A percentile compares a stretch with the other conserved stretches of the same genome.
These are phyloP conservation scores for Neurospora terricola DNA, from an alignment of 495 filamentous ascomycete genomes.

Conservation along the genomic window DNA sequence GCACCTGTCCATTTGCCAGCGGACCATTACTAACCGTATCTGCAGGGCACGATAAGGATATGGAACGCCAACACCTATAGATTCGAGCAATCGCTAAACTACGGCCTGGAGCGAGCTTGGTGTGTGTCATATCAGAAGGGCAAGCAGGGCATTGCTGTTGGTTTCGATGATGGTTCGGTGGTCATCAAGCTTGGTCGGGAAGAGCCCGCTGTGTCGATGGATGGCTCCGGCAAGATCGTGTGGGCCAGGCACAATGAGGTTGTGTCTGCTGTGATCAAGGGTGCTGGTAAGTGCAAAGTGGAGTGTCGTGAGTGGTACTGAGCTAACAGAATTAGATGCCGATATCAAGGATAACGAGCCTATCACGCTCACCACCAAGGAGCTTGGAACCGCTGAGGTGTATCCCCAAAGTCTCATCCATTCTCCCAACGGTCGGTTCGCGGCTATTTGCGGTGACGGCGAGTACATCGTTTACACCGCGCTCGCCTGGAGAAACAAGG, in stretches of 20 bases:
- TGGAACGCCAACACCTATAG: conserved; percentile 98
- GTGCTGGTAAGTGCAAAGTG: conserved; percentile 43
- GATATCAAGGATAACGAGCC: conserved; percentile 80
- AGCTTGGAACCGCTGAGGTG: conserved; percentile 89
- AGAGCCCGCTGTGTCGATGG: conserved; percentile 97
- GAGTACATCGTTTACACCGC: conserved; percentile 99
- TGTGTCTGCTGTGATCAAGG: conserved; percentile 89
- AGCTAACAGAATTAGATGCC: conserved; percentile 40
- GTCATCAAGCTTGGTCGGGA: conserved; percentile 96
- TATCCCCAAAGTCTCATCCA: conserved; percentile 92
- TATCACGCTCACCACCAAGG: conserved; percentile 80
- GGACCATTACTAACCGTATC: background rate
- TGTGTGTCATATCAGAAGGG: conserved; percentile 92
- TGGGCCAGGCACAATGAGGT: conserved; percentile 78
- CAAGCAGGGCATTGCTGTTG: conserved; percentile 86
- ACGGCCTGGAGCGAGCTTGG: conserved; percentile 93
- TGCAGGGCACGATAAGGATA: conserved; percentile 78
- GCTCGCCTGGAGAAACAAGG: conserved; percentile 94
- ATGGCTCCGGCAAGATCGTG: conserved; percentile 85
- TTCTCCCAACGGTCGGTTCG: conserved; percentile 95
- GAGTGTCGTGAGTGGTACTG: background rate
- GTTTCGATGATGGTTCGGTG: conserved; percentile 96
- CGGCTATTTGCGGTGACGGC: conserved; percentile 92
- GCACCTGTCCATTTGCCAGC: too few relatives aligned
- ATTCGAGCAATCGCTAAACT: conserved; percentile 89